Percentiles rank a stretch among this genome's conserved stretches.
phyloP scores from a whole-genome alignment of 2,329 filamentous ascomycete species.

The Aspergillus proliferans region DNA sequence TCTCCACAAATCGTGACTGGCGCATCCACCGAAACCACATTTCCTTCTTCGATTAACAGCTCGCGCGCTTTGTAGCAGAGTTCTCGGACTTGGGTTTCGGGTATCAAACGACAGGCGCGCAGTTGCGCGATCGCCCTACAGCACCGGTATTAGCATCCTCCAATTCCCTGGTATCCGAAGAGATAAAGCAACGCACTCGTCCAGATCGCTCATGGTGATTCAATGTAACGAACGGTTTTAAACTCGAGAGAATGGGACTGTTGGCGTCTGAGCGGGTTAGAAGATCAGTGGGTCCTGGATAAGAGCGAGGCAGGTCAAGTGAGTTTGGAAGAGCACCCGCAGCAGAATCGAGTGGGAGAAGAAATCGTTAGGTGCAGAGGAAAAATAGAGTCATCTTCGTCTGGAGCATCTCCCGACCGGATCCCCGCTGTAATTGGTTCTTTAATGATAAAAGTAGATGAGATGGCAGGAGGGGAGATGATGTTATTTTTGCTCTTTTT shows the following conservation, averaged over 20 bases:
- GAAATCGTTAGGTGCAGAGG: conserved; percentile 14
- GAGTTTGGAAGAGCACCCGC: conserved; percentile 4
- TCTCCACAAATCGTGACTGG: conserved; percentile 97
- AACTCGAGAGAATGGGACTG: background rate
- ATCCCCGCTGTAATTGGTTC: background rate
- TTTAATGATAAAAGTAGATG: background rate
- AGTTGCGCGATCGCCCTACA: conserved; percentile 86
- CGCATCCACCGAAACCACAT: conserved; percentile 90
- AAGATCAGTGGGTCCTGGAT: conserved; percentile 12
- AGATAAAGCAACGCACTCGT: conserved; percentile 57
- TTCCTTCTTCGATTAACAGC: conserved; percentile 92
- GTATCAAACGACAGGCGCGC: conserved; percentile 91
- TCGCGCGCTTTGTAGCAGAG: conserved; percentile 96
- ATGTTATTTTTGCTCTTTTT: background rate
- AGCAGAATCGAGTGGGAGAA: conserved; percentile 1
- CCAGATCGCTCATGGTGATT: conserved; percentile 77
- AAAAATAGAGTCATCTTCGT: conserved; percentile 15
- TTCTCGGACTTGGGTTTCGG: conserved; percentile 90
- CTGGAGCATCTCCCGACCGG: conserved; percentile 1
- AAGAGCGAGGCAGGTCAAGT: conserved; percentile 5
- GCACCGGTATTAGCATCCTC: background rate
- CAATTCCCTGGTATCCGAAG: conserved; percentile 1
- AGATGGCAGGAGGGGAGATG: conserved; percentile 4
- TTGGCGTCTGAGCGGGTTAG: conserved; percentile 3
- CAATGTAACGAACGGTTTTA: conserved; percentile 3